These are phyloP conservation scores for Picochlorum costavermella DNA, from an alignment of 139 green algal genomes.

Conservation along the genomic window DNA sequence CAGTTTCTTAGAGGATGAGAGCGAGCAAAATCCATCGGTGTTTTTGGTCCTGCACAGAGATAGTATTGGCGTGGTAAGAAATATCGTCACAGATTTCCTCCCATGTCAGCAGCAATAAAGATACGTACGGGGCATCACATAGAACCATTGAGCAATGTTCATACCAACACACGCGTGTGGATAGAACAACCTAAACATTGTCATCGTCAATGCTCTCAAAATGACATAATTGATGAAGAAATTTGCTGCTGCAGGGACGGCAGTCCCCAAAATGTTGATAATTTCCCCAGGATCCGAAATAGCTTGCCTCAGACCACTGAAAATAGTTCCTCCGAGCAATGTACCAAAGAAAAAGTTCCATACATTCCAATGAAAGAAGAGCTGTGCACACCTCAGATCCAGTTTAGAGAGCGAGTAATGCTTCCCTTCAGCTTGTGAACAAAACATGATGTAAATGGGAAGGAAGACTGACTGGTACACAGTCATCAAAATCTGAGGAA, in stretches of 20 bases:
- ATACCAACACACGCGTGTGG: slow-evolving; percentile 16
- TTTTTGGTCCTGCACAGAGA: slow-evolving; percentile 13
- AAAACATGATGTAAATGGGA: slow-evolving; percentile 8
- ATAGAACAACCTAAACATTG: slow-evolving; percentile 39
- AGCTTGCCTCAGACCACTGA: slow-evolving; percentile 23
- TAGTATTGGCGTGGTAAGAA: not conserved
- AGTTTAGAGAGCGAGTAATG: slow-evolving; percentile 18
- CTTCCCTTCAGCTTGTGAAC: slow-evolving; percentile 2
- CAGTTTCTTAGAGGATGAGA: slow-evolving; percentile 19
- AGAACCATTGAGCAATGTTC: slow-evolving; percentile 18
- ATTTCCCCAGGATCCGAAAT: slow-evolving; percentile 6
- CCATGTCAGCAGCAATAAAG: not conserved
- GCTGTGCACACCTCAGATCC: slow-evolving; percentile 32
- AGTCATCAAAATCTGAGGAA: slow-evolving; percentile 58
- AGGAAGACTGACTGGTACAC: slow-evolving; percentile 55
- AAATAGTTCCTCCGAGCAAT: slow-evolving; percentile 39
- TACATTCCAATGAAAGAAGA: slow-evolving; percentile 56
- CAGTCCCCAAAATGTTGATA: not conserved
- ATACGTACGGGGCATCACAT: not conserved
- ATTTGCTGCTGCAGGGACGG: slow-evolving; percentile 31
- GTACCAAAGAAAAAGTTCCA: slow-evolving; percentile 64
- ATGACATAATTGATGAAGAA: slow-evolving; percentile 67
- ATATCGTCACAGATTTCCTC: not conserved
- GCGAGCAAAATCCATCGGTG: slow-evolving; percentile 12
- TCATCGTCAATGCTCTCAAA: slow-evolving; percentile 33